Evolutionary conservation across 192 early-diverging fungal genomes (phyloP), one percentile per base, ranked within the genome.

Genomic region (Coemansia brasiliensis): DNA sequence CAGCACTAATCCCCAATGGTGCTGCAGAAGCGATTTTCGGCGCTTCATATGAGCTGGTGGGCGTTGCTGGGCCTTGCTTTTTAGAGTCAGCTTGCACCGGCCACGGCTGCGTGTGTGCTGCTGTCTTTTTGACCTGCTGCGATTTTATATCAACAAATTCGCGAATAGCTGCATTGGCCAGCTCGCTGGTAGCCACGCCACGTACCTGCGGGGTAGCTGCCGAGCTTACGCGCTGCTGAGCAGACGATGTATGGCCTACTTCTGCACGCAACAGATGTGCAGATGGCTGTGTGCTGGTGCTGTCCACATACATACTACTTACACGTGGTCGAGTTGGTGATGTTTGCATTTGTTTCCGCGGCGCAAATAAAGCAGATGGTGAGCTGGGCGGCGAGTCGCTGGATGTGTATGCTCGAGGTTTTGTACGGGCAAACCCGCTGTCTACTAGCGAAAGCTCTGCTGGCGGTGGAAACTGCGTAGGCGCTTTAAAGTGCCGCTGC

Each of bases 341-440:
- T 48, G 45, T 40, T 40, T 40, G 39, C 39, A 3, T 12, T 8
- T 48, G 45, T 24, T 24, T 17, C 32, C 16, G 52, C 18, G 37
- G 49, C 7, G 39, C 12, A 8, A 48, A 35, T 38, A 50, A 32
- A 6, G 39, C 17, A 9, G 49, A 8, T 16, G 11, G 48, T 27
- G 48, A 27, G 3, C 48, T 50, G 48, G 27, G 1, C n/a, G 48
- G 25, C 25, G 25, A 24, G 48, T 35, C 17, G 39, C 16, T 40
- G 25, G 25, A 10, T 12, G 48, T 59, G 44, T 70, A 58, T 9
- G 67, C 60, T 11, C 74, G 67, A 4, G 74, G 74, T 38, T 76
- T 76, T 25, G 55, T 40, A 38, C 74, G 59, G 5, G 44, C 25
- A 27, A 12, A 39, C 1, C 40, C 66, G 6, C n/a, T 58, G 16